Evolutionary conservation across 139 green algal species (phyloP).

Genomic region (Micractinium conductrix): DNA sequence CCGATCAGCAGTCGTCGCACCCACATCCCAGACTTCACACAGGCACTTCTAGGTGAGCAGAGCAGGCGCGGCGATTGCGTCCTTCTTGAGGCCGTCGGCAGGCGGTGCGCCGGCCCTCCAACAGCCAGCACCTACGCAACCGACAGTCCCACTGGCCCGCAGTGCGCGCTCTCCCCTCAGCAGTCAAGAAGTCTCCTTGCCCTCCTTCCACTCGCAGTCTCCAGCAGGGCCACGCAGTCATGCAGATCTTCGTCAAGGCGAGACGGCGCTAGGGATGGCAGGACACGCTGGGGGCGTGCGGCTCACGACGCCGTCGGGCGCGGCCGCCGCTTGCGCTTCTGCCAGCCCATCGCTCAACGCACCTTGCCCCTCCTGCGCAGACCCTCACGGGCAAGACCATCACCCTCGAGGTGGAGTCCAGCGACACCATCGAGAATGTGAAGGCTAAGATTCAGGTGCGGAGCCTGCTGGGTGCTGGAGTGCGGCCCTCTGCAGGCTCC

Average conservation of each 20-base stretch:
- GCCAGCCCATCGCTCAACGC: neutral
- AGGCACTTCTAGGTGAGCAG: too few relatives aligned
- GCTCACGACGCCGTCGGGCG: too few relatives aligned
- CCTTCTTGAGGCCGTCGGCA: too few relatives aligned
- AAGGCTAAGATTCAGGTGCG: constrained; percentile 86
- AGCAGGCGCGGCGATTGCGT: too few relatives aligned
- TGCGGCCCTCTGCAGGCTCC: neutral
- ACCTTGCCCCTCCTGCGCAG: constrained; percentile 34
- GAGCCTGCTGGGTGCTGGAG: neutral
- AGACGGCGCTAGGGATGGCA: constrained; percentile 64
- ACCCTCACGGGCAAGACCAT: constrained; percentile 93
- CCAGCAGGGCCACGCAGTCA: constrained; percentile 16
- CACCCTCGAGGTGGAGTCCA: constrained; percentile 88
- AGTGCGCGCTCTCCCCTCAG: too few relatives aligned
- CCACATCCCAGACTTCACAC: too few relatives aligned
- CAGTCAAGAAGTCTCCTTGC: too few relatives aligned
- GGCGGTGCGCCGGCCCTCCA: too few relatives aligned
- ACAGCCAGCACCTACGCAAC: too few relatives aligned
- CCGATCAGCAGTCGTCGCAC: too few relatives aligned
- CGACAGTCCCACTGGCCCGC: too few relatives aligned
- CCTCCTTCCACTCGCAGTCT: neutral
- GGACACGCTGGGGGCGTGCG: constrained; percentile 49
- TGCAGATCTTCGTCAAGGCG: constrained; percentile 90
- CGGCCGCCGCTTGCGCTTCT: neutral
- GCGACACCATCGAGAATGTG: constrained; percentile 90